Evolutionary conservation across 371 early-diverging fungal genomes (phyloP), one percentile per base, ranked within the genome.

Genomic region (Basidiobolus meristosporus): DNA sequence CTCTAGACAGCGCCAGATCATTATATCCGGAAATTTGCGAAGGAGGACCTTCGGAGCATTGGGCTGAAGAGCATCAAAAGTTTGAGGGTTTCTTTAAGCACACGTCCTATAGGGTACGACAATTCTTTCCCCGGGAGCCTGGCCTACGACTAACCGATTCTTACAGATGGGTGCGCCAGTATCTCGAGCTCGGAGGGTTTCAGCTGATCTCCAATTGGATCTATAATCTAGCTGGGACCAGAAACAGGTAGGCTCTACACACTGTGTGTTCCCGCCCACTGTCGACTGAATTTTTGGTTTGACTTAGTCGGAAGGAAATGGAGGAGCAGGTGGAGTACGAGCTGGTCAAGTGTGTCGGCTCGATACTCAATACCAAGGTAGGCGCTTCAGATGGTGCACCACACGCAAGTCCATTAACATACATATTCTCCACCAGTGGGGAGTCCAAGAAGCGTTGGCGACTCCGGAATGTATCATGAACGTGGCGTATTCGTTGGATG

Each of bases 261-360:
- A 36, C n/a, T n/a, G n/a, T n/a, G n/a, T n/a, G n/a, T n/a, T n/a
- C n/a, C n/a, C n/a, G n/a, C n/a, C n/a, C n/a, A n/a, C n/a, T n/a
- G n/a, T n/a, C n/a, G n/a, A n/a, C n/a, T n/a, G n/a, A n/a, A n/a
- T n/a, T n/a, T n/a, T n/a, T 12, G 28, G 20, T 16, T 1, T 10
- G 14, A 7, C 23, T 17, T 42, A 14, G 30, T 52, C 71, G 80
- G 47, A 62, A 64, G 29, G 75, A 77, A 41, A 60, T 67, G 20
- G 80, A 80, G 47, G 56, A 77, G 4, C 68, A 77, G 34, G 77
- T 79, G 68, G 85, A 84, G 49, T 63, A 68, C 31, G 85, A 82
- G 56, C 77, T 84, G 32, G 59, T 81, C 29, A 77, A 76, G 45
- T 82, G 82, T 51, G 67, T 84, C 38, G 82, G 81, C 43, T 68